phyloP scores from a whole-genome alignment of 768 basidiomycete species.

The Exsudoporus frostii region DNA sequence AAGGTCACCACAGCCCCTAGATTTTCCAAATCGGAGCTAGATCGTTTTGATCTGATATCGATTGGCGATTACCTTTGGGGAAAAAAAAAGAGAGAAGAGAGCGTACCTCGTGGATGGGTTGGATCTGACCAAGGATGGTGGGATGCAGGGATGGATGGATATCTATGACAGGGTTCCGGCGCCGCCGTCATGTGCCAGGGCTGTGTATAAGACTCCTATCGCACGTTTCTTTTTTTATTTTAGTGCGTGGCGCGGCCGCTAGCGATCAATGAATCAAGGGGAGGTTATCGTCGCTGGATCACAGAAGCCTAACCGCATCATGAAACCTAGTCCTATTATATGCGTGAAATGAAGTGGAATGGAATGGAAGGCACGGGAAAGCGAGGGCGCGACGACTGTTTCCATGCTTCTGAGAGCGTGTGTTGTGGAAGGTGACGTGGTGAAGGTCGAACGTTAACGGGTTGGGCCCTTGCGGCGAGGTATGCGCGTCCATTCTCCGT shows the following conservation, averaged over 20 bases:
- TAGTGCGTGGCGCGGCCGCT: not conserved
- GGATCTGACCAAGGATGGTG: constrained; percentile 4
- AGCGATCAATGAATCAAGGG: constrained; percentile 14
- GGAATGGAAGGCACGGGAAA: constrained; percentile 11
- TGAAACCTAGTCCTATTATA: not conserved
- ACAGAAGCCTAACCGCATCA: constrained; percentile 3
- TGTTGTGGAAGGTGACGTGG: not conserved
- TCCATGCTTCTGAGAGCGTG: not conserved
- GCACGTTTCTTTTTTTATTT: not conserved
- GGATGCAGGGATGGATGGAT: not conserved
- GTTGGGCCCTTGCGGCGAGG: not conserved
- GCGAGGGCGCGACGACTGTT: not conserved
- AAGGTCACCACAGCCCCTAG: not conserved
- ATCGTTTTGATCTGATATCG: constrained; percentile 18
- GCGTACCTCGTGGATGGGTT: not conserved
- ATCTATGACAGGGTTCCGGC: not conserved
- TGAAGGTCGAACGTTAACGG: not conserved
- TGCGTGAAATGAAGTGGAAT: constrained; percentile 8
- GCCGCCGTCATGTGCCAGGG: not conserved
- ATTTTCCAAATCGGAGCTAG: constrained; percentile 14
- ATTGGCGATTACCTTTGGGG: constrained; percentile 10
- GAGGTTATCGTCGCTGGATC: constrained; percentile 4
- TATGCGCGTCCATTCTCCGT: not conserved
- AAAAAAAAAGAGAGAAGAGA: too few relatives aligned
- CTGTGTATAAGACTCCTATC: not conserved